Base-by-base conservation (phyloP, 768 basidiomycete species). In the Pleurotus salmoneostramineus region DNA sequence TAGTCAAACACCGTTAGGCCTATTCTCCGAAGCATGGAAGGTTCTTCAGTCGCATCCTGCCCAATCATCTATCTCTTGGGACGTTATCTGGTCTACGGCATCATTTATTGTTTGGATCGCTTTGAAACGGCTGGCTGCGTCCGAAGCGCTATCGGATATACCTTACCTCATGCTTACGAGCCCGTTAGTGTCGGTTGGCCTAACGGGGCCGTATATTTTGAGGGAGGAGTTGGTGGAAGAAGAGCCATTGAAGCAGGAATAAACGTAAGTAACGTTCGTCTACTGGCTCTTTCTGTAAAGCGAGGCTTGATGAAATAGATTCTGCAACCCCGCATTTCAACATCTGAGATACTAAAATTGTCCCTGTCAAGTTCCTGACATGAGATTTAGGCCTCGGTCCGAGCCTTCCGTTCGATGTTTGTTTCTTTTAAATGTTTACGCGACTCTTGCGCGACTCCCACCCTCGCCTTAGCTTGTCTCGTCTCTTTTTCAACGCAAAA, bases 1-100 rank as follows among this genome's bases (percentile, higher is more conserved):
- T 31, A 48, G 55, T 31, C 49, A 57, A 32, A 58, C 61, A 36
- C 60, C 58, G 10, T 60, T 48, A 7, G 60, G 64, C 42, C 65
- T 76, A 48, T 62, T 71, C 12, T 17, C 33, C 2, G 65, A 61
- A 10, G 71, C 71, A 14, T 77, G 74, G 75, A 61, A 60, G 0
- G 70, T 69, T 21, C 72, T 84, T 7, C 66, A 79, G 54, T 69
- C 73, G 1, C 82, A 87, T 64, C 84, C 85, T 1, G 86, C 85
- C 4, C 84, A 85, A 65, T 74, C 81, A 1, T 84, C 82, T 8
- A 85, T 88, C 36, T 82, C 84, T 4, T 83, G 83, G 78, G 86
- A 88, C 54, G 77, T 85, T 7, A 64, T 87, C 5, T 87, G 84
- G 83, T 80, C 82, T 11, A 77, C 66, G 15, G 35, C 70, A 1